phyloP scores from a whole-genome alignment of 306 rosid genomes.

The Trifolium pratense region DNA sequence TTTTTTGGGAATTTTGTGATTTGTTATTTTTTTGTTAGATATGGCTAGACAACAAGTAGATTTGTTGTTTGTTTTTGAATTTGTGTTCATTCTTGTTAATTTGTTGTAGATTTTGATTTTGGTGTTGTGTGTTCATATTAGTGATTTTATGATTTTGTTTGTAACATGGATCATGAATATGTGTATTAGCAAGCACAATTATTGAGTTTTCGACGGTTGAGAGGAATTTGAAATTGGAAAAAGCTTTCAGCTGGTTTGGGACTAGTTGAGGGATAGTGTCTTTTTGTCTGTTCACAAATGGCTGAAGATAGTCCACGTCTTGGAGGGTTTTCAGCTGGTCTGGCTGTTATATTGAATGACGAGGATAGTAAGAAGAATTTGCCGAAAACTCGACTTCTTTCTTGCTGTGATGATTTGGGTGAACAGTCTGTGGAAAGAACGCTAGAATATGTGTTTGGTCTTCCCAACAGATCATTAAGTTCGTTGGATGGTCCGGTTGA shows the following conservation, averaged over 20 bases:
- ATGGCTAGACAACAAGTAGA: slow-evolving; percentile 10
- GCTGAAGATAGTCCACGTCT: slow-evolving; percentile 74
- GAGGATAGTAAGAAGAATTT: slow-evolving; percentile 61
- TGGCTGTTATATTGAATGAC: slow-evolving; percentile 79
- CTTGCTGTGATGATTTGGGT: slow-evolving; percentile 77
- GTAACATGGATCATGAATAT: slow-evolving; percentile 41
- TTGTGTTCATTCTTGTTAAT: not conserved
- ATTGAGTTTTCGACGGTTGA: slow-evolving; percentile 39
- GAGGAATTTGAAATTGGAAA: slow-evolving; percentile 42
- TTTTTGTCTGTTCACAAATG: slow-evolving; percentile 52
- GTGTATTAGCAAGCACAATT: slow-evolving; percentile 28
- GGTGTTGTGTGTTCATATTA: slow-evolving; percentile 26
- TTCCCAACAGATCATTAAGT: slow-evolving; percentile 72
- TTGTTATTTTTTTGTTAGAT: slow-evolving; percentile 12
- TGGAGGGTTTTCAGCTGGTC: slow-evolving; percentile 92
- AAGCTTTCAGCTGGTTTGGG: slow-evolving; percentile 43
- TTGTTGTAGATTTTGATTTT: slow-evolving; percentile 2
- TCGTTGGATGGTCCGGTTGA: slow-evolving; percentile 63
- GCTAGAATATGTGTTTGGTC: slow-evolving; percentile 84
- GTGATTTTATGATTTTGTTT: slow-evolving; percentile 47
- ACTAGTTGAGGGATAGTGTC: slow-evolving; percentile 51
- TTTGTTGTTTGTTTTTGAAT: slow-evolving; percentile 26
- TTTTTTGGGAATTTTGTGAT: slow-evolving; percentile 9
- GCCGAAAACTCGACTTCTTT: slow-evolving; percentile 67
- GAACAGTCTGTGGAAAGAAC: slow-evolving; percentile 88